Evolutionary conservation across 1,284 basidiomycete species (phyloP), one percentile per base, ranked within the genome.

Genomic region (Boletus semigastroideus): DNA sequence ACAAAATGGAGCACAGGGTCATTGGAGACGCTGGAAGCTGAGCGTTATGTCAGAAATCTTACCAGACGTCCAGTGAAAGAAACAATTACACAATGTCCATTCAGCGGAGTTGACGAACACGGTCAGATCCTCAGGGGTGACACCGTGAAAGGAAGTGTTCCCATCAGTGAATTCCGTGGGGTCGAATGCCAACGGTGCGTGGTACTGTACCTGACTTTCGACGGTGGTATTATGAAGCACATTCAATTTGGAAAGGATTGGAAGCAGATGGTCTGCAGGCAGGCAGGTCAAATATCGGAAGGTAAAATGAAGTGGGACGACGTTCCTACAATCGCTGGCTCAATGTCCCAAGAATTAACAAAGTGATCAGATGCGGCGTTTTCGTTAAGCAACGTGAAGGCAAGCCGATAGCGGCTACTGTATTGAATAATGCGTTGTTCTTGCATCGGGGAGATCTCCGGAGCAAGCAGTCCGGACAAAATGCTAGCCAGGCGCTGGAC

Each of bases 91-190:
- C 40, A 99, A 70, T 14, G 86, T 90, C 96, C 96, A 99, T 65
- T 94, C 90, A 14, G 94, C 95, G 4, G 93, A 93, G 64, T 99
- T 99, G 49, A 99, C 80, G 63, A 99, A 99, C 0, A 94, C 83
- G 20, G 88, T 92, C 52, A 95, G 77, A 59, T 94, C 84, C 59
- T 94, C 92, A 51, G 84, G 82, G 13, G 83, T 83, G 37, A 97
- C 71, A 0, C 82, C 80, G 67, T 83, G 83, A 0, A 66, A 64
- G 16, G 70, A 70, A 30, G 73, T 62, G 11, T 70, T 60, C 20
- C 59, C 63, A 19, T 69, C 52, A 20, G 66, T 62, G 7, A 80
- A 37, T 4, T 66, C 49, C n/a, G 59, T 61, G 38, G 94, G 90
- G 48, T 80, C 73, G 61, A 98, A 93, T 0, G 92, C 85, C 37